Evolutionary conservation across 352 stramenopile species (phyloP).

Genomic region (Pythium phragmitis): DNA sequence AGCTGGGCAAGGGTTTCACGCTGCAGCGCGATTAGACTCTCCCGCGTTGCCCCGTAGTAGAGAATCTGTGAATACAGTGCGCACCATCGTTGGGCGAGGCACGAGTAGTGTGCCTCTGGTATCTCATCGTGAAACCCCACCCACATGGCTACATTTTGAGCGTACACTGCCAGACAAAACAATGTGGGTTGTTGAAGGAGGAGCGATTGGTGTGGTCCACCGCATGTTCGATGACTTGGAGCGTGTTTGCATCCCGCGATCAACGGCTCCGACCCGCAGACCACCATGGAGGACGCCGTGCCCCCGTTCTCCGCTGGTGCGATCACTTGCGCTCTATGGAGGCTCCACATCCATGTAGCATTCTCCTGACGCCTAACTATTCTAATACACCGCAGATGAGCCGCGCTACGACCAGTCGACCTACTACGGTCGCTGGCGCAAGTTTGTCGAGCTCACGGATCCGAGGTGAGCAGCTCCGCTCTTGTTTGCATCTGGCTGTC

Average conservation of each 20-base stretch:
- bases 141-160: slow-evolving; percentile 14
- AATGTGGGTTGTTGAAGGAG: slow-evolving; percentile 16
- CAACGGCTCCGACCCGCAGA: not conserved
- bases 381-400: slow-evolving; percentile 35
- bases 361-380: not conserved
- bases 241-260: not conserved
- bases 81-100: not conserved
- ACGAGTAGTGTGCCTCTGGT: too few species aligned
- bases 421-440: slow-evolving; percentile 80
- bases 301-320: slow-evolving; percentile 45
- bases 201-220: slow-evolving; percentile 20
- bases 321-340: not conserved
- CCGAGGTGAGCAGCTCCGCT: slow-evolving; percentile 47
- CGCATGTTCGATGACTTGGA: not conserved
- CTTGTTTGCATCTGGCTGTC: not conserved
- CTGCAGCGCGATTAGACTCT: slow-evolving; percentile 56
- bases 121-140: too few species aligned
- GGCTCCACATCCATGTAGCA: not conserved
- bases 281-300: slow-evolving; percentile 18
- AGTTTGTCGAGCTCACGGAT: slow-evolving; percentile 80
- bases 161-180: slow-evolving; percentile 11
- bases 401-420: slow-evolving; percentile 85
- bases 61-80: not conserved
- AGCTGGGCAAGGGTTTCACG: slow-evolving; percentile 72
- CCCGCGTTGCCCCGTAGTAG: too few species aligned